Base-by-base conservation (phyloP, 305 asterid species). In the Ajuga reptans region DNA sequence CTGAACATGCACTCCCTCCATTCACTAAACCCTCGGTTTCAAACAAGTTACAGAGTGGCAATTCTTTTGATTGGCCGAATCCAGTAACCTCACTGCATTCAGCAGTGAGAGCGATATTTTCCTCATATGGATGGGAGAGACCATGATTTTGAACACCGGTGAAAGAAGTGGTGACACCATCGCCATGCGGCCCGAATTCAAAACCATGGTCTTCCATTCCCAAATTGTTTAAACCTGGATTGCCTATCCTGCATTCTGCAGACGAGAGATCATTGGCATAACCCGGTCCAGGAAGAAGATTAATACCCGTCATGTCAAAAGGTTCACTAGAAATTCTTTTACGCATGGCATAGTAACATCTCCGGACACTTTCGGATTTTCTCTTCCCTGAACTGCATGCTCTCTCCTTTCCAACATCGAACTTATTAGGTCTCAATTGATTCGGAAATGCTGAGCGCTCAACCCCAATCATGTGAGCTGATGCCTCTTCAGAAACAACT, bases 281-380 rank as follows among this genome's bases (percentile, higher is more conserved):
- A 50, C 77, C 73, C 6, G 83, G 72, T 39, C 69, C 80, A 17
- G 70, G 72, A 67, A 76, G 80, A 66, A 77, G 79, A 77, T 75
- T 55, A 55, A 79, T 53, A 59, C 60, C 85, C 75, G 66, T 75
- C 27, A 82, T 37, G 47, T 71, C 78, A 51, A 82, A 71, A n/a
- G 86, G 84, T 36, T 77, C 90, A 18, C 59, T 81, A 50, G 84
- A 57, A 43, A 86, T 73, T 77, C 87, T 87, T 80, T 89, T 89
- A 16, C 88, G 84, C 96, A 83, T 80, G 9, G 87, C 77, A 75
- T 86, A 84, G 50, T 89, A 91, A 34, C 77, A 46, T 67, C 69
- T 78, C 17, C 87, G 80, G 68, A 89, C 54, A 72, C 84, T 86
- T 68, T 78, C 85, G 27, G 72, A 54, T 79, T 83, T 89, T 76